Evolutionary conservation across 495 filamentous ascomycete species (phyloP).

Genomic region (Talaromyces trachyspermus): DNA sequence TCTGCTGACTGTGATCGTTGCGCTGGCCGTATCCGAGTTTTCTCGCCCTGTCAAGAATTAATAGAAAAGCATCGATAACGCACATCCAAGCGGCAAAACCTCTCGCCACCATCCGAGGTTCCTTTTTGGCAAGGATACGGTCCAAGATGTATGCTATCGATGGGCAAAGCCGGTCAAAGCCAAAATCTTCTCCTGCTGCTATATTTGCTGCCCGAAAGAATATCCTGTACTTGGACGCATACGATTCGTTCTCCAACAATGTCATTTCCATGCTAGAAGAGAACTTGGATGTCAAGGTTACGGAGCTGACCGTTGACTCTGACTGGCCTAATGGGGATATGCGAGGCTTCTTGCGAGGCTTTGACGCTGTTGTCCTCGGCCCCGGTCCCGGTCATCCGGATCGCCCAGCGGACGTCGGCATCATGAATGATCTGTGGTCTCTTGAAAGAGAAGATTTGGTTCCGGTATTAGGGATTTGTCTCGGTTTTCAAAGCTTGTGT

Average conservation of each 20-base stretch:
- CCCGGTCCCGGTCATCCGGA: slow-evolving; percentile 68
- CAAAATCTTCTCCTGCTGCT: neutral
- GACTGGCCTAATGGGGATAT: slow-evolving; percentile 39
- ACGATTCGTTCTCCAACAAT: slow-evolving; percentile 95
- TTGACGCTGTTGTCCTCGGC: slow-evolving; percentile 72
- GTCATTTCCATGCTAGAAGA: slow-evolving; percentile 72
- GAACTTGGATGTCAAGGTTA: slow-evolving; percentile 55
- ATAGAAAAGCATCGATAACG: no score
- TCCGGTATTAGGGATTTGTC: slow-evolving; percentile 82
- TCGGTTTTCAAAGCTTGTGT: slow-evolving; percentile 84
- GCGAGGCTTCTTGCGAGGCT: slow-evolving; percentile 45
- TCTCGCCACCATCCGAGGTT: no score
- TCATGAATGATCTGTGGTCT: slow-evolving; percentile 72
- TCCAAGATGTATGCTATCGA: neutral
- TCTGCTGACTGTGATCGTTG: no score
- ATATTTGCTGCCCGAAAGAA: slow-evolving; percentile 18
- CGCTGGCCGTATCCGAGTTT: no score
- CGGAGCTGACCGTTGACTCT: slow-evolving; percentile 63
- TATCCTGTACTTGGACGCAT: slow-evolving; percentile 85
- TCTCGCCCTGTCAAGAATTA: no score
- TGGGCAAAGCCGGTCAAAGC: neutral
- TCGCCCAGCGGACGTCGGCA: slow-evolving; percentile 59
- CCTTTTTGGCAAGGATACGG: neutral
- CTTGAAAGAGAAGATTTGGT: slow-evolving; percentile 49
- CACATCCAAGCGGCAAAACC: no score